Conservation (phyloP, 257 asterid genomes). For the Capsicum baccatum region DNA sequence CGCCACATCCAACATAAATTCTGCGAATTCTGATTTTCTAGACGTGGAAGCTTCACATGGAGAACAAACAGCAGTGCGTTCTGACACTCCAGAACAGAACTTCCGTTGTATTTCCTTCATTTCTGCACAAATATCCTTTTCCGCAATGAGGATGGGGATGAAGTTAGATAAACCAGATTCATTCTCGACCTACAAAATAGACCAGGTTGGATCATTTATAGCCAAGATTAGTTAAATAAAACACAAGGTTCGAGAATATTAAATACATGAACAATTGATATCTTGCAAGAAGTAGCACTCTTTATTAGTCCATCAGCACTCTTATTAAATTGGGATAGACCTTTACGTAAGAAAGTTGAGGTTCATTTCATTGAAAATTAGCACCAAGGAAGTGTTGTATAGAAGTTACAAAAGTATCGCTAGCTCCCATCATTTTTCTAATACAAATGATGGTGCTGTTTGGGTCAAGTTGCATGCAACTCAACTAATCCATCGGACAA, state of each 20-base stretch:
- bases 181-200: conserved; percentile 81
- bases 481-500: background rate
- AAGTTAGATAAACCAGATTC: conserved; percentile 93
- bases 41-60: conserved; percentile 53
- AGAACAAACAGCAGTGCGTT: conserved; percentile 39
- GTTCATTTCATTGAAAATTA: conserved; percentile 1
- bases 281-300: background rate
- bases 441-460: conserved; percentile 18
- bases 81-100: conserved; percentile 40
- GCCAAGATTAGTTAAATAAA: conserved; percentile 24
- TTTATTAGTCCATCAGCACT: background rate
- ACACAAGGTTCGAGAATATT: background rate
- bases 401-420: background rate
- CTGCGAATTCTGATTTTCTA: conserved; percentile 53
- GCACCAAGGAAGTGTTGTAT: background rate
- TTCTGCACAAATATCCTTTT: conserved; percentile 78
- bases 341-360: background rate
- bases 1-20: conserved; percentile 74
- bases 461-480: background rate
- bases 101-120: conserved; percentile 64
- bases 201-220: background rate
- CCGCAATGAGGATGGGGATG: conserved; percentile 82
- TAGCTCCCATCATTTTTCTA: background rate
- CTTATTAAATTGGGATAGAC: background rate
- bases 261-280: background rate